Conservation (phyloP, 2,329 filamentous ascomycete species). For the Fusarium camptoceras region DNA sequence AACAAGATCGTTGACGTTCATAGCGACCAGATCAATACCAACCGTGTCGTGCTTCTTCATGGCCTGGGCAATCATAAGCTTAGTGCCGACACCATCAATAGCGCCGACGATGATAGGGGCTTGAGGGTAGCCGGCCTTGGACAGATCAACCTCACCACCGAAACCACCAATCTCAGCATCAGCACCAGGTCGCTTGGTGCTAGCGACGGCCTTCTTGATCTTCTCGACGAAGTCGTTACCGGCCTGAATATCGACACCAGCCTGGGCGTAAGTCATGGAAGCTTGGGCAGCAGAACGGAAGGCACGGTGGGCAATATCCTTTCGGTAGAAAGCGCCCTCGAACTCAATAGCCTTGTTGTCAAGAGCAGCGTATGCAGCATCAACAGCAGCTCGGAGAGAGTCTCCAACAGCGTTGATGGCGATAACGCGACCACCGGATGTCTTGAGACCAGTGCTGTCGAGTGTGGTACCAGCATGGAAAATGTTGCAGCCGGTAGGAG, state of each 20-base stretch:
- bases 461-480: conserved; percentile 93
- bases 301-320: conserved; percentile 87
- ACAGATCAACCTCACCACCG: conserved; percentile 74
- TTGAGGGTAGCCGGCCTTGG: conserved; percentile 77
- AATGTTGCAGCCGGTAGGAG: conserved; percentile 68
- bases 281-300: conserved; percentile 63
- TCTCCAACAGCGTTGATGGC: conserved; percentile 82
- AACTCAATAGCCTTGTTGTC: conserved; percentile 77
- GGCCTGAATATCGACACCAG: conserved; percentile 93
- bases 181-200: conserved; percentile 85
- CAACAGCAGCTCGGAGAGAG: conserved; percentile 83
- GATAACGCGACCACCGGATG: conserved; percentile 90
- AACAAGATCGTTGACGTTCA: conserved; percentile 98
- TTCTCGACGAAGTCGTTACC: conserved; percentile 92
- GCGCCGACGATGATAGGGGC: conserved; percentile 89
- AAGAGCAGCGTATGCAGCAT: conserved; percentile 88
- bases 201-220: conserved; percentile 90
- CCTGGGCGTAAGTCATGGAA: conserved; percentile 88
- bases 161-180: conserved; percentile 97
- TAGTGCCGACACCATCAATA: conserved; percentile 96
- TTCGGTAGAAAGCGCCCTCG: conserved; percentile 89
- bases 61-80: conserved; percentile 93
- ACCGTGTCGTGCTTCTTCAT: conserved; percentile 94
- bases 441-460: conserved; percentile 72
- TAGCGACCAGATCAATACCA: conserved; percentile 95